These are phyloP conservation scores for Acephala macrosclerotiorum DNA, from an alignment of 2,329 filamentous ascomycete species.

Conservation along the genomic window DNA sequence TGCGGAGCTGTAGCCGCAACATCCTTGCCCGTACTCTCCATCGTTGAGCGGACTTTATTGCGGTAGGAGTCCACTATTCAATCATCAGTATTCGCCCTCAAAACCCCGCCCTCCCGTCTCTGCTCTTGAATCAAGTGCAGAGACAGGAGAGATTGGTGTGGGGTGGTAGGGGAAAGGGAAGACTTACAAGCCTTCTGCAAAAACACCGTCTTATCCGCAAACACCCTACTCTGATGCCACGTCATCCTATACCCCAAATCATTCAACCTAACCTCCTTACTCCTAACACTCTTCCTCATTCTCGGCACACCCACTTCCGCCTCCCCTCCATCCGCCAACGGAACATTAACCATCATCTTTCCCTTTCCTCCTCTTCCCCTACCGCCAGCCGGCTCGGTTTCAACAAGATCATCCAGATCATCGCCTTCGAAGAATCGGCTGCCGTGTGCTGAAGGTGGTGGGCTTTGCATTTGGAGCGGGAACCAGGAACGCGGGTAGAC, in stretches of 20 bases:
- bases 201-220: conserved; percentile 85
- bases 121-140: too few species aligned
- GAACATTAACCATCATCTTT: conserved; percentile 66
- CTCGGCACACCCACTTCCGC: conserved; percentile 78
- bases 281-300: conserved; percentile 72
- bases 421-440: conserved; percentile 78
- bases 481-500: conserved; percentile 94
- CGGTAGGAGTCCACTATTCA: conserved; percentile 89
- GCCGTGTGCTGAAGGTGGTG: conserved; percentile 77
- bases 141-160: too few species aligned
- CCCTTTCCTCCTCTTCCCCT: conserved; percentile 20
- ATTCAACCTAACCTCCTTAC: conserved; percentile 89
- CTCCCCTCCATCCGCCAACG: conserved; percentile 73
- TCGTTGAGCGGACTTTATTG: conserved; percentile 86
- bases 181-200: conserved; percentile 90
- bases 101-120: too few species aligned
- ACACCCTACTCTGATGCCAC: conserved; percentile 93
- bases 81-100: conserved; percentile 6
- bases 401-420: conserved; percentile 63
- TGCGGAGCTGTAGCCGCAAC: conserved; percentile 78
- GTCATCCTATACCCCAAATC: conserved; percentile 95
- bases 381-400: conserved; percentile 48
- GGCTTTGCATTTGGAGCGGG: conserved; percentile 89
- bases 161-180: too few species aligned
- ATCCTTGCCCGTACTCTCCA: conserved; percentile 81